Evolutionary conservation across 805 yeast species (phyloP), one percentile per base, ranked within the genome.

Genomic region (Isabelozyma pseudorhagii): DNA sequence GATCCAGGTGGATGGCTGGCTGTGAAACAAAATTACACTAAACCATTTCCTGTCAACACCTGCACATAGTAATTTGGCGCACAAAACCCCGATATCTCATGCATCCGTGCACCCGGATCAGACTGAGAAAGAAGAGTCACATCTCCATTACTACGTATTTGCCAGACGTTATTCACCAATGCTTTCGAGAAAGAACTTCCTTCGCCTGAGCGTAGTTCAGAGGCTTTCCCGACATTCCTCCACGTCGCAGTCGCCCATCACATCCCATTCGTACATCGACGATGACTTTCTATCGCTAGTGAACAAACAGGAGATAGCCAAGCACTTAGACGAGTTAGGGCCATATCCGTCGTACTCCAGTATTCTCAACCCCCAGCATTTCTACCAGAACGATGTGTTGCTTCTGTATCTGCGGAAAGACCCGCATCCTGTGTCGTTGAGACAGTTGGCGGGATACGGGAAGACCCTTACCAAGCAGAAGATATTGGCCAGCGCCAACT

Each of bases 351-450:
- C 72, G 4, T 70, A 71, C 50, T 71, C 75, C 44, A 68, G 60
- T 50, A 72, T 74, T 47, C 54, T 74, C 40, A 74, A 72, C 48
- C 78, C 80, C 18, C 92, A 89, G 61, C 97, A 91, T 63, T 93
- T 88, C 66, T 93, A 89, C 63, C 97, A 91, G 57, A 87, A 87
- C 60, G 82, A 84, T 17, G 80, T 85, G 5, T 71, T 90, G 50
- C 67, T 81, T 60, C 75, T 77, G 38, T 89, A 87, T 80, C 74
- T 83, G 40, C 73, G 79, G 45, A 80, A 83, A 54, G 62, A 62
- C n/a, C 92, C 97, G 0, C 90, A 89, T 63, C 97, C 98, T 0
- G 96, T 93, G 18, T 85, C 97, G 0, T 66, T 94, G n/a, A 75
- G 89, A 46, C 97, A 93, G 59, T 68, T 93, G 56, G 97, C 97